These are phyloP conservation scores for Alternaria brassicae DNA, from an alignment of 2,329 filamentous ascomycete genomes.

Conservation along the genomic window DNA sequence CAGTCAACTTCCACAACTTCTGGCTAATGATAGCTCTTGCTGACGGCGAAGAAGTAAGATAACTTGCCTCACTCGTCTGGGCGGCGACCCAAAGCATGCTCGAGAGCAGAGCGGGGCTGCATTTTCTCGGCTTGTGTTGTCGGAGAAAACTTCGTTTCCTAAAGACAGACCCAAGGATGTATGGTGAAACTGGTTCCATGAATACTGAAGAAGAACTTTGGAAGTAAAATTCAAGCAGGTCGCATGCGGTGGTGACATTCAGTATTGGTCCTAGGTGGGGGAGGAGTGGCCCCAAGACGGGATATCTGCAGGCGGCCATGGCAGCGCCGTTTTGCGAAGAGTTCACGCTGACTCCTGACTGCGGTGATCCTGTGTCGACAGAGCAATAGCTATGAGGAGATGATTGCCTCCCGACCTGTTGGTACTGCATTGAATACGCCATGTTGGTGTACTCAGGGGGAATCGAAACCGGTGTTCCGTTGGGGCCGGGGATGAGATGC, in stretches of 20 bases:
- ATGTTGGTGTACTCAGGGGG: slow-evolving; percentile 42
- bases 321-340: slow-evolving; percentile 42
- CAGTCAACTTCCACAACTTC: slow-evolving; percentile 83
- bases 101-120: slow-evolving; percentile 83
- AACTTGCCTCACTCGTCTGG: slow-evolving; percentile 87
- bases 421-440: slow-evolving; percentile 44
- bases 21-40: slow-evolving; percentile 85
- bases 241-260: slow-evolving; percentile 80
- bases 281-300: slow-evolving; percentile 81
- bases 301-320: slow-evolving; percentile 66
- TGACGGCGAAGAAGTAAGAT: slow-evolving; percentile 81
- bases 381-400: slow-evolving; percentile 48
- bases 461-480: slow-evolving; percentile 38
- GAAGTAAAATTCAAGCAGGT: slow-evolving; percentile 90
- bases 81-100: slow-evolving; percentile 97
- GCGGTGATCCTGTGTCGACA: slow-evolving; percentile 46
- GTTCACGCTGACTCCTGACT: slow-evolving; percentile 44
- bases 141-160: slow-evolving; percentile 87
- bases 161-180: slow-evolving; percentile 87
- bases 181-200: slow-evolving; percentile 88
- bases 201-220: slow-evolving; percentile 85
- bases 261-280: slow-evolving; percentile 83
- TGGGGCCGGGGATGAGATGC: slow-evolving; percentile 40
- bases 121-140: slow-evolving; percentile 78
- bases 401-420: slow-evolving; percentile 37